Evolutionary conservation across 139 green algal genomes (phyloP).

Genomic region (Dunaliella sp.): DNA sequence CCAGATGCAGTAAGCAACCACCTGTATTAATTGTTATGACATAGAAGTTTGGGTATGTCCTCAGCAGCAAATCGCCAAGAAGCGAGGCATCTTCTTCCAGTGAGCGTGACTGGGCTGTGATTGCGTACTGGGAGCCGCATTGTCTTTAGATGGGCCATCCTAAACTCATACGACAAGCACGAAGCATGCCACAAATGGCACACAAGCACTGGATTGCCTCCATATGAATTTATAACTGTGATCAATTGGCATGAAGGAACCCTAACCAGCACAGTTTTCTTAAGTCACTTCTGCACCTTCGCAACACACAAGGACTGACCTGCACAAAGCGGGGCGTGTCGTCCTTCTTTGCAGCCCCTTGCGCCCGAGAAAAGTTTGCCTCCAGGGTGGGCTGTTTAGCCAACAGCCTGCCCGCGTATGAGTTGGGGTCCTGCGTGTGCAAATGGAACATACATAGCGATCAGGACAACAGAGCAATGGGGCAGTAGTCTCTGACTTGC

Average conservation of each 20-base stretch:
- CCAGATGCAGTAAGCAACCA: background rate
- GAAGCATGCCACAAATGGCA: too few species aligned
- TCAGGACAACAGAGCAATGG: too few species aligned
- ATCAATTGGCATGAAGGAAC: too few species aligned
- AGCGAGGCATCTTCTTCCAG: too few species aligned
- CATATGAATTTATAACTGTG: too few species aligned
- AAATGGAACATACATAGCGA: constrained; percentile 15
- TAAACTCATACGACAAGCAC: too few species aligned
- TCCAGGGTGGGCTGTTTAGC: constrained; percentile 65
- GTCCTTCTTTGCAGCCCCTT: constrained; percentile 43
- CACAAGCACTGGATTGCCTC: too few species aligned
- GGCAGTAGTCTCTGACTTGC: too few species aligned
- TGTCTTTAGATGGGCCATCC: too few species aligned
- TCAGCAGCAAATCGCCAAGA: too few species aligned
- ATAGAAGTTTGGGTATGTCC: background rate
- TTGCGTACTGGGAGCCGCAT: too few species aligned
- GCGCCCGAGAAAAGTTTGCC: constrained; percentile 69
- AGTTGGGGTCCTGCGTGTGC: constrained; percentile 40
- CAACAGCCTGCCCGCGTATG: constrained; percentile 63
- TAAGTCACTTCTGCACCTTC: background rate
- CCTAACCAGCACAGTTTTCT: background rate
- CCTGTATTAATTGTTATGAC: background rate
- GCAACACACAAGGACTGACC: background rate
- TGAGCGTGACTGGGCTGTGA: too few species aligned
- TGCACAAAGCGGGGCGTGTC: constrained; percentile 31